Evolutionary conservation across 805 yeast genomes (phyloP).

Genomic region (Ogataea kodamae): DNA sequence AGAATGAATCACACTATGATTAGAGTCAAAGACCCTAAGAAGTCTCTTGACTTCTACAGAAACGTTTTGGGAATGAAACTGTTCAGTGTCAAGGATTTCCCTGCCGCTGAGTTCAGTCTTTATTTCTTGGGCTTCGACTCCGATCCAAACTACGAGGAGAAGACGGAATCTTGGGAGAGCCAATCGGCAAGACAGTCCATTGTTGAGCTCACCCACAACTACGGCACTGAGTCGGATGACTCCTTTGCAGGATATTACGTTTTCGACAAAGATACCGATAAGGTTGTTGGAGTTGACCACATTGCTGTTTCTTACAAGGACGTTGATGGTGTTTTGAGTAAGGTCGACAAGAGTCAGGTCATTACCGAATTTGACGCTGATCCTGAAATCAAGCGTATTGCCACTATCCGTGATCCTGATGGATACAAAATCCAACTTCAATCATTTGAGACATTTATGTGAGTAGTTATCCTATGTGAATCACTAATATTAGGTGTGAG

Average conservation of each 20-base stretch:
- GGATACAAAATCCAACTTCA: constrained; percentile 77
- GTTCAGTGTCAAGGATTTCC: constrained; percentile 51
- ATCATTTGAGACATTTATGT: constrained; percentile 27
- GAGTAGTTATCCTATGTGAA: constrained; percentile 1
- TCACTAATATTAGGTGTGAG: constrained; percentile 11
- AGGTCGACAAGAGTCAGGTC: constrained; percentile 54
- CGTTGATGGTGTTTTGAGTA: constrained; percentile 53
- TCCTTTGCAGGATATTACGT: constrained; percentile 72
- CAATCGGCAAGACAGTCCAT: constrained; percentile 59
- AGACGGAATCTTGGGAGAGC: constrained; percentile 31
- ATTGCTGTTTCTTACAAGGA: constrained; percentile 68
- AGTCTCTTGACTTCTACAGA: constrained; percentile 73
- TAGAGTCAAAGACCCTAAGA: constrained; percentile 79
- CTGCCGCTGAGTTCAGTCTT: constrained; percentile 73
- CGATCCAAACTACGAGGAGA: constrained; percentile 40
- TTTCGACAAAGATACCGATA: constrained; percentile 55
- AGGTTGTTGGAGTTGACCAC: constrained; percentile 82
- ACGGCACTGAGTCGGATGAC: constrained; percentile 86
- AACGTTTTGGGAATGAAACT: constrained; percentile 80
- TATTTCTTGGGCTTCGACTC: constrained; percentile 80
- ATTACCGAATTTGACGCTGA: constrained; percentile 47
- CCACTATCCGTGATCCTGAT: constrained; percentile 84
- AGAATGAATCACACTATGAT: constrained; percentile 89
- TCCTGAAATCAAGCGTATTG: constrained; percentile 57
- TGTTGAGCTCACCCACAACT: constrained; percentile 89